Percentiles rank a stretch among this genome's conserved stretches.
These are phyloP conservation scores for Phoma sp. DNA, from an alignment of 2,329 filamentous ascomycete genomes.

Conservation along the genomic window DNA sequence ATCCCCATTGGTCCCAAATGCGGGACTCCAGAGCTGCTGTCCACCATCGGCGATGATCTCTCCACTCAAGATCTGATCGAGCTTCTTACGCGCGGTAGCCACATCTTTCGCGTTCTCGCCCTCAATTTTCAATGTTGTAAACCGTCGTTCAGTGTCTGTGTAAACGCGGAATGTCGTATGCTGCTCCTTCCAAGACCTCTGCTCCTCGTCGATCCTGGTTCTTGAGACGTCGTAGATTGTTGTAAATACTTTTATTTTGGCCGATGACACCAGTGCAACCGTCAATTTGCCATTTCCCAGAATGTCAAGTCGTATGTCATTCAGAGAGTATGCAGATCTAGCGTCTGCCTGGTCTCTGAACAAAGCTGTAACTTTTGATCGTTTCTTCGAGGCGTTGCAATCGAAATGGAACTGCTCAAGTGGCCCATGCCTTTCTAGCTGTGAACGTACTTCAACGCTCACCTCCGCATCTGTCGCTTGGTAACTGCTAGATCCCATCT, in stretches of 20 bases:
- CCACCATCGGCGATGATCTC: slow-evolving; percentile 32
- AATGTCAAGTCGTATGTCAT: slow-evolving; percentile 43
- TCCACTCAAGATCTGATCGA: slow-evolving; percentile 48
- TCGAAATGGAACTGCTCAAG: slow-evolving; percentile 17
- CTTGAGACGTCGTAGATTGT: slow-evolving; percentile 46
- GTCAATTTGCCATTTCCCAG: slow-evolving; percentile 45
- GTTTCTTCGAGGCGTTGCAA: slow-evolving; percentile 8
- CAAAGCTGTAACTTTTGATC: slow-evolving; percentile 49
- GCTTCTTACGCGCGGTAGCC: slow-evolving; percentile 39
- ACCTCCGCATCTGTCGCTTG: slow-evolving; percentile 15
- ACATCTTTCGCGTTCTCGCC: slow-evolving; percentile 43
- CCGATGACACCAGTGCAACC: slow-evolving; percentile 47
- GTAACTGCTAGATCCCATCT: too few species aligned
- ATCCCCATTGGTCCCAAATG: slow-evolving; percentile 24
- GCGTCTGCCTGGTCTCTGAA: slow-evolving; percentile 53
- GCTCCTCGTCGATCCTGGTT: slow-evolving; percentile 34
- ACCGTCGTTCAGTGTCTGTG: slow-evolving; percentile 29
- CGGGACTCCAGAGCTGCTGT: slow-evolving; percentile 43
- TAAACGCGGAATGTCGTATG: slow-evolving; percentile 40
- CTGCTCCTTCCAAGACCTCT: slow-evolving; percentile 40
- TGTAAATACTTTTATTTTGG: slow-evolving; percentile 50
- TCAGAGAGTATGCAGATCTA: slow-evolving; percentile 36
- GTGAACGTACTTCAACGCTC: slow-evolving; percentile 15
- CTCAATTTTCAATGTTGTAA: slow-evolving; percentile 51
- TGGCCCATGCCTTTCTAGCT: slow-evolving; percentile 14